Base-by-base conservation (phyloP, 495 filamentous ascomycete genomes). In the Podospora appendiculata region DNA sequence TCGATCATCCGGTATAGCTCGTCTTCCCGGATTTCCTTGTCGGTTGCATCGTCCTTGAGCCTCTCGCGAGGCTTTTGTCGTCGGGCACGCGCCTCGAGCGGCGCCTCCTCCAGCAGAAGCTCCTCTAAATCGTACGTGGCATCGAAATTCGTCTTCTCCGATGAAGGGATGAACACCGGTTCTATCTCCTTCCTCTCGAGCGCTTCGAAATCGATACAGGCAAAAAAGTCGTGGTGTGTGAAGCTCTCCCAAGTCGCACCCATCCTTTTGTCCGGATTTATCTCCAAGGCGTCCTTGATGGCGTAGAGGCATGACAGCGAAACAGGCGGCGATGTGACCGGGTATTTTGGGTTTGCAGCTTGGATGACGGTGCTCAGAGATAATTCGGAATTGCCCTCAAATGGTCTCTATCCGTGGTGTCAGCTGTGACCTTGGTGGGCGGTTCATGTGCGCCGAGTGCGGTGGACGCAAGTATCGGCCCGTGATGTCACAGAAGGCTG, bases 61-160 rank as follows among this genome's bases (percentile, higher is more conserved):
- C 86, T 82, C 53, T 94, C 91, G 48, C 93, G 80, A 1, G 93
- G 93, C 65, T 96, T 95, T 67, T 98, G 93, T 58, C 91, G 79
- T 55, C 93, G 82, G 41, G 93, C 89, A 55, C 93, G 76, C 34
- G 94, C 93, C 69, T 98, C 93, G 6, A 98, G 72, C 11, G 93
- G 93, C 25, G 93, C 94, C 66, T 98, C 93, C 70, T 98, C 94
- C 45, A 98, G 70, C 18, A 98, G 70, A 32, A 98, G 70, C 66
- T 98, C 93, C 64, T 98, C 93, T 49, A 98, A 69, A 69, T 98
- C 93, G 63, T 98, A 98, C 1, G 93, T 98, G 5, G 93, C 93
- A 70, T 98, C 93, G 56, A 98, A 98, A 67, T 98, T 98, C 6
- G 94, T 96, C 78, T 98, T 98, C 47, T 98, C 93, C 45, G 88